Evolutionary conservation across 2,329 filamentous ascomycete genomes (phyloP), one percentile per base, ranked within the genome.

Genomic region (Ploettnerulaceae sp.): DNA sequence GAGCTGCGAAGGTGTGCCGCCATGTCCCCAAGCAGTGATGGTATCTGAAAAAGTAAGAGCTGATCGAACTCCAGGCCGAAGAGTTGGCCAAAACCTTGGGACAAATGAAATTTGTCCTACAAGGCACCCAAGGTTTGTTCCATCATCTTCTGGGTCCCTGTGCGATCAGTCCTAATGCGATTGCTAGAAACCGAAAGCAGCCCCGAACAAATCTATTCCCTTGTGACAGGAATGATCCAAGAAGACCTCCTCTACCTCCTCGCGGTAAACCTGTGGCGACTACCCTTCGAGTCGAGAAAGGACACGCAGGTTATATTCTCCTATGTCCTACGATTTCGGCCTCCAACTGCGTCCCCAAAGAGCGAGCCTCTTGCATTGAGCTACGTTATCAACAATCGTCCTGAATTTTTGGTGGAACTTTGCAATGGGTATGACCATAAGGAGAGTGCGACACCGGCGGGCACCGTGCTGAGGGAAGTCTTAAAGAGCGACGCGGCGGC

Each of bases 301-400:
- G 91, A 96, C 64, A 87, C 88, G 9, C 91, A 96, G 66, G 87
- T 93, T 53, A 93, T 96, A 64, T 93, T 97, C 70, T 95, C 89
- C 31, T 93, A 91, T 66, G 86, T 94, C 57, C 89, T 96, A 65
- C 87, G 90, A 56, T 96, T 93, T 73, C 86, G 87, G 54, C 85
- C 85, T 5, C 73, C 80, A 8, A 79, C 77, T 33, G 78, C 77
- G 2, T 80, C 82, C 15, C 74, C 77, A 9, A 81, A 82, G 61
- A 78, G 75, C 56, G 88, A 94, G 52, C 89, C 89, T 0, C 80
- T 90, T 40, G 89, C 93, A 20, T 75, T 98, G 47, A 86, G 88
- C 57, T 94, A 95, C 65, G 86, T 96, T 49, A 84, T 95, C 54
- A 84, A 88, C 61, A 84, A 87, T 58, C 79, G 89, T 35, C 90